Evolutionary conservation across 116 monocot genomes (phyloP), one percentile per base, ranked within the genome.

Genomic region (Phalaenopsis hybrid): DNA sequence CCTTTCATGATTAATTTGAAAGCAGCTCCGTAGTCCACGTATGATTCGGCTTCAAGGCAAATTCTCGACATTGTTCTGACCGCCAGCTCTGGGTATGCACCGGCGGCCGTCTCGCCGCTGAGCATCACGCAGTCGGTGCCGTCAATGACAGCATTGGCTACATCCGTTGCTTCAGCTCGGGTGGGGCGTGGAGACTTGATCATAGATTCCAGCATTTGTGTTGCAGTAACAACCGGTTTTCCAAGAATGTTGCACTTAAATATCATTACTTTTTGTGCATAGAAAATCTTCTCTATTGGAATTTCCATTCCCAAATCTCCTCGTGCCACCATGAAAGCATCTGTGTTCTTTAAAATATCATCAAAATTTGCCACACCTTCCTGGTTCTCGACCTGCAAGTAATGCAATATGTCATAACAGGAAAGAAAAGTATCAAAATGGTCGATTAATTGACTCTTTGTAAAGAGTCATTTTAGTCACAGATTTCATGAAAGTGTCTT

Each of bases 121-220:
- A 84, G 84, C 84, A 84, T 84, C 75, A 84, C 84, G 52, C 84
- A 84, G 84, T 84, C 84, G 11, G 84, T 84, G 76, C 84, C 84
- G 23, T 84, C 84, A 8, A 84, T 80, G 9, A 84, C 84, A 17
- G 84, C 84, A 20, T 84, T 84, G 45, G 84, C 84, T 1, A 84
- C 84, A 20, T 84, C 84, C 4, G 84, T 84, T 4, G 84, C 84
- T 51, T 84, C 84, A 10, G 84, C 84, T 6, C 84, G 84, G 8
- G 84, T 84, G 13, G 84, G 84, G 16, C 84, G 74, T 3, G 84
- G 84, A 44, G 79, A 84, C 44, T 84, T 84, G 80, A 84, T 80
- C 84, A 84, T 84, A 1, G 84, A 84, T 57, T 84, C 84, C 21
- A 84, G 84, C 84, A 84, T 84, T 20, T 84, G 84, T 74, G 84